Conservation (phyloP, 441 rosid genomes). For the Gossypium aridum region DNA sequence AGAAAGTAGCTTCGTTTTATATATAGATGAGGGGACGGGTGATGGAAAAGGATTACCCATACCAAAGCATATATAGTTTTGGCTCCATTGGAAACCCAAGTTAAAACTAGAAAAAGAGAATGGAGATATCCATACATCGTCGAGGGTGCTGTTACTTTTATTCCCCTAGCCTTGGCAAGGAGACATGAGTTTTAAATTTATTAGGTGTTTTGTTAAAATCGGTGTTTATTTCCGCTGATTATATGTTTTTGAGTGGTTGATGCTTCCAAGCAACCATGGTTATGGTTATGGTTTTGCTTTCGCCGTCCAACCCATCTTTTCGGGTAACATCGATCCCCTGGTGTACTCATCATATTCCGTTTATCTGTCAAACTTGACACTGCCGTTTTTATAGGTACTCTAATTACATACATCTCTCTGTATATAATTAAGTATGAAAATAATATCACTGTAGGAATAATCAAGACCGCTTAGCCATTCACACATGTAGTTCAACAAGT, state of each 20-base stretch:
- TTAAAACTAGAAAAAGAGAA: no score
- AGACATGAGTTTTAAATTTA: neutral
- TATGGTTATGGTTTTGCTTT: neutral
- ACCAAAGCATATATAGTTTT: no score
- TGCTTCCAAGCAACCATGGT: constrained; percentile 28
- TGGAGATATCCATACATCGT: no score
- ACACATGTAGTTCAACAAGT: constrained; percentile 24
- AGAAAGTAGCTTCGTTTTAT: no score
- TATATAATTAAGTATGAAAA: no score
- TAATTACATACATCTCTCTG: neutral
- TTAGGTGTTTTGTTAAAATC: neutral
- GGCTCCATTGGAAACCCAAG: no score
- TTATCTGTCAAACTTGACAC: constrained; percentile 8
- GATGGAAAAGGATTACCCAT: no score
- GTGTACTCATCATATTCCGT: neutral
- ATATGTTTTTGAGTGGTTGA: constrained; percentile 1
- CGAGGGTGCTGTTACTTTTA: neutral
- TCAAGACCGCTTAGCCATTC: neutral
- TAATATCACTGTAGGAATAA: no score
- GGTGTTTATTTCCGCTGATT: neutral
- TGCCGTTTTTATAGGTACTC: neutral
- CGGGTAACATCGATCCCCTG: neutral
- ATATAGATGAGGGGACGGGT: no score
- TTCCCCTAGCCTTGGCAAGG: neutral
- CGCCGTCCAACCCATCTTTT: constrained; percentile 6